phyloP scores from a whole-genome alignment of 768 basidiomycete genomes.

The Gymnopilus junonius region DNA sequence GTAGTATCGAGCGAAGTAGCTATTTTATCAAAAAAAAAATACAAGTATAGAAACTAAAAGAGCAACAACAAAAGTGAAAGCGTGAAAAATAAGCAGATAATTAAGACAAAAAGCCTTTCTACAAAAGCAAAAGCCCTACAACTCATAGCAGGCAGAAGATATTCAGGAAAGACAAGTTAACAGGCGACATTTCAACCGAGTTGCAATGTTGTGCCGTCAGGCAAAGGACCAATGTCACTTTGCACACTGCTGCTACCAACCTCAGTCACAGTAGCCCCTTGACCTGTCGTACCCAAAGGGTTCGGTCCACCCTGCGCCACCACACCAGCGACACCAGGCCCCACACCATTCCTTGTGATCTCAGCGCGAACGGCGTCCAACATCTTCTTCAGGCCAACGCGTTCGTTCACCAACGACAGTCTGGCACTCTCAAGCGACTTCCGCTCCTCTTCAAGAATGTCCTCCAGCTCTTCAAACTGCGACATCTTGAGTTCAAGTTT shows the following conservation, averaged over 20 bases:
- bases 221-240: constrained; percentile 57
- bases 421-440: constrained; percentile 82
- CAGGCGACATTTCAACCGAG: constrained; percentile 34
- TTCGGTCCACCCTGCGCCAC: constrained; percentile 33
- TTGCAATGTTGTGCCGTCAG: constrained; percentile 58
- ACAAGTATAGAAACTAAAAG: background rate
- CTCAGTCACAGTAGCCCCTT: constrained; percentile 61
- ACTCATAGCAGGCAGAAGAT: constrained; percentile 4
- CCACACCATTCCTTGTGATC: constrained; percentile 57
- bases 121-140: background rate
- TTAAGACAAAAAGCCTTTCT: background rate
- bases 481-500: constrained; percentile 96
- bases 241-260: constrained; percentile 52
- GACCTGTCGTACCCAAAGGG: constrained; percentile 59
- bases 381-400: constrained; percentile 70
- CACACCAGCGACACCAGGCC: constrained; percentile 25
- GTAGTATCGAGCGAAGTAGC: background rate
- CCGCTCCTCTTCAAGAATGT: constrained; percentile 89
- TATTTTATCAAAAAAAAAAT: background rate
- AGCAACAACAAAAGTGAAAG: background rate
- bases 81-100: constrained; percentile 1
- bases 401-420: constrained; percentile 79
- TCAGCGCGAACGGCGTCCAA: constrained; percentile 70
- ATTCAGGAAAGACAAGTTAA: constrained; percentile 6
- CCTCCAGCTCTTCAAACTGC: constrained; percentile 94